A percentile compares a stretch with the other conserved stretches of the same genome.
These are phyloP conservation scores for Aegilops speltoides DNA, from an alignment of 176 grass and related monocot species.

Conservation along the genomic window DNA sequence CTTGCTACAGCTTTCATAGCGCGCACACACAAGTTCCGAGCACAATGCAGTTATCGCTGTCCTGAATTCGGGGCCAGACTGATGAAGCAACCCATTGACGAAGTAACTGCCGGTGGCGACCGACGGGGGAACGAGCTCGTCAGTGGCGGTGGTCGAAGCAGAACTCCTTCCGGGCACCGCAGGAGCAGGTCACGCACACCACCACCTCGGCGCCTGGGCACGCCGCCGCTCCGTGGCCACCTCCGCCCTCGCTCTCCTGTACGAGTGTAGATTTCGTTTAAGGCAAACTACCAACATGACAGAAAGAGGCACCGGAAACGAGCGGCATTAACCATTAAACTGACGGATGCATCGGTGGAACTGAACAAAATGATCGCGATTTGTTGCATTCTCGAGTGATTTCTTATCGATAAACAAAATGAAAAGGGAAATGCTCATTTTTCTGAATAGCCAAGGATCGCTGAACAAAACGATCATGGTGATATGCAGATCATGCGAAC, in stretches of 20 bases:
- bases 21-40: not conserved
- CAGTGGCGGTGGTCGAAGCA: constrained; percentile 21
- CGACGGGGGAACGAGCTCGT: not conserved
- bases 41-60: not conserved
- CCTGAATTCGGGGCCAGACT: not conserved
- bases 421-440: not conserved
- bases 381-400: not conserved
- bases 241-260: not conserved
- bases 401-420: not conserved
- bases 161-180: constrained; percentile 24
- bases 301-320: not conserved
- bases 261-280: not conserved
- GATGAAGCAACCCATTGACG: not conserved
- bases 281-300: not conserved
- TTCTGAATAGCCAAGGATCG: not conserved
- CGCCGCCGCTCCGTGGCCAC: not conserved
- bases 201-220: not conserved
- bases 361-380: not conserved
- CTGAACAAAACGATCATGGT: not conserved
- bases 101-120: not conserved
- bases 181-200: constrained; percentile 23
- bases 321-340: not conserved
- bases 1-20: not conserved
- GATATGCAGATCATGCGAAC: not conserved
- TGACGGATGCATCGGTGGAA: not conserved